phyloP scores from a whole-genome alignment of 2,329 filamentous ascomycete genomes.

The Pyrenochaeta sp. region DNA sequence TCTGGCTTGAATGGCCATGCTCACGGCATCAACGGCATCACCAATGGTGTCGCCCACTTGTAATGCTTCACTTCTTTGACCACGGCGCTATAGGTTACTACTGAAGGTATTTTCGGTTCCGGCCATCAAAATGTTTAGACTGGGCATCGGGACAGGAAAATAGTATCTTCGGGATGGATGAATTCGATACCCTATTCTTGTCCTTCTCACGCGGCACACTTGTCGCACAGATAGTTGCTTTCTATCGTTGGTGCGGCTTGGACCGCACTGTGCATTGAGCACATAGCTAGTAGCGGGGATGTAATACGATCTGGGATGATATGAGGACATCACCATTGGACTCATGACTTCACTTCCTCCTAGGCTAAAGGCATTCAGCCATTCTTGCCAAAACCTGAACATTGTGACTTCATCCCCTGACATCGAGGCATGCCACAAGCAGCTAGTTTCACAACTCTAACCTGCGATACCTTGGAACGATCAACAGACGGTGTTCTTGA shows the following conservation, averaged over 20 bases:
- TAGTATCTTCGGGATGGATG: constrained; percentile 22
- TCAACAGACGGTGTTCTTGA: not conserved
- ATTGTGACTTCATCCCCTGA: not conserved
- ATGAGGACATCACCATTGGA: not conserved
- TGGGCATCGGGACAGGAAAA: constrained; percentile 26
- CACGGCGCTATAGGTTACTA: constrained; percentile 14
- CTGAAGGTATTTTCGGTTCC: constrained; percentile 13
- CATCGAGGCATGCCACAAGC: not conserved
- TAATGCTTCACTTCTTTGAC: constrained; percentile 29
- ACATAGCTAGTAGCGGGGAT: constrained; percentile 3
- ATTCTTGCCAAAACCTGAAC: not conserved
- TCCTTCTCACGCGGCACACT: constrained; percentile 18
- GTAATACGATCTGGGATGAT: constrained; percentile 9
- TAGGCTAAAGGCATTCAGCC: not conserved
- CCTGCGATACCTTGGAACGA: not conserved
- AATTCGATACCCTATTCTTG: constrained; percentile 38
- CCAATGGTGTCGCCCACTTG: constrained; percentile 43
- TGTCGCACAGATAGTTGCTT: constrained; percentile 19
- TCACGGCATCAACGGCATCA: constrained; percentile 37
- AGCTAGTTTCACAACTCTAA: not conserved
- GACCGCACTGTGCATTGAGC: constrained; percentile 2
- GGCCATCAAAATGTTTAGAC: constrained; percentile 29
- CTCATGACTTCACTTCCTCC: not conserved
- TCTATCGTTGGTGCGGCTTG: constrained; percentile 2
- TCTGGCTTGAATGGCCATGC: constrained; percentile 28